phyloP scores from a whole-genome alignment of 202 grass and related monocot species.

The Schoenoplectus tabernaemontani region DNA sequence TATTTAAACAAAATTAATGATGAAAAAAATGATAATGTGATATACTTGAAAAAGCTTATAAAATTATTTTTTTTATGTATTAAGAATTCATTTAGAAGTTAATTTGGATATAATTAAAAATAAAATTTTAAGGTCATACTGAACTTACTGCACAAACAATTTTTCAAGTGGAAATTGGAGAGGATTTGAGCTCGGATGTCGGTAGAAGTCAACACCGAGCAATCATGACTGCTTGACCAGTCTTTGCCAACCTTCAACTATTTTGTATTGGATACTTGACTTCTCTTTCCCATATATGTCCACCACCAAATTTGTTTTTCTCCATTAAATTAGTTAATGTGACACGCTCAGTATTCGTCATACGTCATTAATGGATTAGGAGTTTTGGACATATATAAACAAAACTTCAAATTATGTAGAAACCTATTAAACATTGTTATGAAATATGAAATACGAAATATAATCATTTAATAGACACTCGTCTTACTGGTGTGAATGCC shows the following conservation, averaged over 20 bases:
- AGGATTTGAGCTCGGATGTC: background rate
- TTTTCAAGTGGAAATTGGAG: background rate
- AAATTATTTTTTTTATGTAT: too few relatives aligned
- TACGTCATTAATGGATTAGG: too few relatives aligned
- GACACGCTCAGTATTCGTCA: background rate
- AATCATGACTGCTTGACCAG: background rate
- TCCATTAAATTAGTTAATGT: background rate
- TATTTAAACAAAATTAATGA: too few relatives aligned
- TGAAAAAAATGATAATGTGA: too few relatives aligned
- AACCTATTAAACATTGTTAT: background rate
- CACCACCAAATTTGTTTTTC: background rate
- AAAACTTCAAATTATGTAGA: background rate
- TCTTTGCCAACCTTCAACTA: conserved; percentile 15
- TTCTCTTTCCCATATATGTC: background rate
- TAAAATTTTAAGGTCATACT: too few relatives aligned
- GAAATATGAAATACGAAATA: background rate
- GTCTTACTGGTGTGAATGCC: too few relatives aligned
- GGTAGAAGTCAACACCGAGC: background rate
- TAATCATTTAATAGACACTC: too few relatives aligned
- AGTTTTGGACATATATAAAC: background rate
- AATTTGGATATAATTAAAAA: too few relatives aligned
- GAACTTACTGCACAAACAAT: too few relatives aligned
- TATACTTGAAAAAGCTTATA: too few relatives aligned
- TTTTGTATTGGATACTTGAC: background rate
- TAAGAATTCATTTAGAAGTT: too few relatives aligned